These are phyloP conservation scores for Forsythia viridissima DNA, from an alignment of 257 asterid genomes.

Conservation along the genomic window DNA sequence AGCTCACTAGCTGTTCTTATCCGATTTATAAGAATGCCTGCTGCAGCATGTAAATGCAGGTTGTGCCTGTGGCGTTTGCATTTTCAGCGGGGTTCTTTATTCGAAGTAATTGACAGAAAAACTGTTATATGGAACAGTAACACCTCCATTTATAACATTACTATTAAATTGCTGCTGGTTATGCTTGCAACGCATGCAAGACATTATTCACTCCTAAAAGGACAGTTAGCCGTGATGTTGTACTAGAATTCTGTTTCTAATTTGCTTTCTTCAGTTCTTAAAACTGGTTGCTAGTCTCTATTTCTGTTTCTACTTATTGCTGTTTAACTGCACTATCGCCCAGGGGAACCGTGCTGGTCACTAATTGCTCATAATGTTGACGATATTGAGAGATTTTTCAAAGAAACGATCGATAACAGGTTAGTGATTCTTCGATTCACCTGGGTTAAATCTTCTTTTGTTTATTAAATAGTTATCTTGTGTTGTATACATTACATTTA, in stretches of 20 bases:
- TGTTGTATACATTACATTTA: background rate
- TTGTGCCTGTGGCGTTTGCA: background rate
- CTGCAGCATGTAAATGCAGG: background rate
- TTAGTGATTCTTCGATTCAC: constrained; percentile 19
- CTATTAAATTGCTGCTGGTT: background rate
- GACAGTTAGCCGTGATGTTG: background rate
- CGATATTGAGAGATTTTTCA: constrained; percentile 76
- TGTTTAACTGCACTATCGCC: constrained; percentile 21
- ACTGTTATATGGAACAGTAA: background rate
- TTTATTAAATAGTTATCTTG: constrained; percentile 1
- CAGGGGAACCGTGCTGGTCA: constrained; percentile 90
- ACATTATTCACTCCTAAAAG: background rate
- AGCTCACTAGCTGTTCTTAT: too few relatives aligned
- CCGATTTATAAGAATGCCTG: background rate
- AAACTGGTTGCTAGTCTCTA: constrained; percentile 5
- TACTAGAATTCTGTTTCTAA: background rate
- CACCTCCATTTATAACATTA: background rate
- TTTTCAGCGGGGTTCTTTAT: background rate
- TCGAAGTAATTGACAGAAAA: background rate
- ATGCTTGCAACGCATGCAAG: background rate
- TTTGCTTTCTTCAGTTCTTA: constrained; percentile 9
- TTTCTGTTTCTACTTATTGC: constrained; percentile 12
- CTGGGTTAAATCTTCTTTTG: constrained; percentile 12
- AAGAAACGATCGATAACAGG: constrained; percentile 89
- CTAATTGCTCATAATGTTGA: constrained; percentile 66